A percentile compares a stretch with the other conserved stretches of the same genome.
phyloP scores from a whole-genome alignment of 2,329 filamentous ascomycete species.

The Akanthomyces uredinophilus region DNA sequence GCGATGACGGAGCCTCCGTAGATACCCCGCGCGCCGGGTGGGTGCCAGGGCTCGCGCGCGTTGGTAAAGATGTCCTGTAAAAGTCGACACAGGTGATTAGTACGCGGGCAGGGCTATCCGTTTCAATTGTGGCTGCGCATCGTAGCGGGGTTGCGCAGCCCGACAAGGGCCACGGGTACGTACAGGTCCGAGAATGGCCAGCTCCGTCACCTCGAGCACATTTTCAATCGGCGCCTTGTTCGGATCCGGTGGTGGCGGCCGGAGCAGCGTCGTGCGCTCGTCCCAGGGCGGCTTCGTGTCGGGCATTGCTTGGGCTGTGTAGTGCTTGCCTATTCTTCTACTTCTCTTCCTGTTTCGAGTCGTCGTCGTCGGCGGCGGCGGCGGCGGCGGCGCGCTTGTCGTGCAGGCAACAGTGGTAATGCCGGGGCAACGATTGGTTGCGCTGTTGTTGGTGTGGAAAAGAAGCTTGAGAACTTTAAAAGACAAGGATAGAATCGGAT shows the following conservation, averaged over 20 bases:
- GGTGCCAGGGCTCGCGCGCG: conserved; percentile 85
- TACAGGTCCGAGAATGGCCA: conserved; percentile 70
- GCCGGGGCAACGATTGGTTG: no score
- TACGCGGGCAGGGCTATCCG: not conserved
- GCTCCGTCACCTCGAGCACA: conserved; percentile 74
- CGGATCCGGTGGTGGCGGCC: conserved; percentile 66
- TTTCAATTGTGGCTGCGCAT: not conserved
- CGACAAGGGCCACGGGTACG: conserved; percentile 26
- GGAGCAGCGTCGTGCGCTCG: conserved; percentile 44
- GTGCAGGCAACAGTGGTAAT: not conserved
- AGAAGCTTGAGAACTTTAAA: no score
- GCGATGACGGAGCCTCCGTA: conserved; percentile 92
- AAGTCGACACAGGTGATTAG: not conserved
- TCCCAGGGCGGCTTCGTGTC: conserved; percentile 17
- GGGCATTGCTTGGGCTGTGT: conserved; percentile 1
- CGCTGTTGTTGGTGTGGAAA: no score
- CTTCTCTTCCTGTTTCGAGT: not conserved
- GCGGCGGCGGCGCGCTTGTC: not conserved
- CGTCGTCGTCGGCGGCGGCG: not conserved
- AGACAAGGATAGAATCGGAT: no score
- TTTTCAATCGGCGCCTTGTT: conserved; percentile 81
- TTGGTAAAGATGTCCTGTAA: conserved; percentile 87
- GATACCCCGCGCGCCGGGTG: conserved; percentile 84
- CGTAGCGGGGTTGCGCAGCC: not conserved
- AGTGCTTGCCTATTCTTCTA: not conserved